phyloP scores from a whole-genome alignment of 192 early-diverging fungal genomes.

The Phlyctochytrium planicorne region DNA sequence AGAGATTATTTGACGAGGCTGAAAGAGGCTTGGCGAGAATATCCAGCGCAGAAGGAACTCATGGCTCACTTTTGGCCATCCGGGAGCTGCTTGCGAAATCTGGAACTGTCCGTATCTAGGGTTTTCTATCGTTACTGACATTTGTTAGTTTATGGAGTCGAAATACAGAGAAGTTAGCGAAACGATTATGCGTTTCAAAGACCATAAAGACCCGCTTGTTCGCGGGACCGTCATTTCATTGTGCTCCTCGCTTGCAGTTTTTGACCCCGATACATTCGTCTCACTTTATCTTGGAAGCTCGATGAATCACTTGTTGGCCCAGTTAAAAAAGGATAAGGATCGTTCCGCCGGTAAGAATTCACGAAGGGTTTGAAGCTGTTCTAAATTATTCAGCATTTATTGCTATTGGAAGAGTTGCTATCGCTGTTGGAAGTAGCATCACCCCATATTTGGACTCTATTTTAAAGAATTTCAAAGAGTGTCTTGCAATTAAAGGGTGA shows the following conservation, averaged over 20 bases:
- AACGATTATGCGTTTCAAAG: slow-evolving; percentile 72
- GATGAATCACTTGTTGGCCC: slow-evolving; percentile 70
- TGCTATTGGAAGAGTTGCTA: slow-evolving; percentile 83
- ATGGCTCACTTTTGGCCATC: slow-evolving; percentile 80
- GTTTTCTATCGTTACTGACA: slow-evolving; percentile 1
- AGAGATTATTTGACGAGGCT: slow-evolving; percentile 80
- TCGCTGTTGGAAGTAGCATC: slow-evolving; percentile 75
- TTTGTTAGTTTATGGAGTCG: slow-evolving; percentile 76
- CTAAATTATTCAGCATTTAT: slow-evolving; percentile 61
- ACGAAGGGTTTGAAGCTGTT: neutral
- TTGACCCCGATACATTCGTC: slow-evolving; percentile 70
- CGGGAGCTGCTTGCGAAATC: slow-evolving; percentile 78
- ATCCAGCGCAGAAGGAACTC: slow-evolving; percentile 75
- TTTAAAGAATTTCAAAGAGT: slow-evolving; percentile 73
- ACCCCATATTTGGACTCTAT: slow-evolving; percentile 78
- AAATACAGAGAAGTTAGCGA: slow-evolving; percentile 76
- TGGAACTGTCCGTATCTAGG: slow-evolving; percentile 57
- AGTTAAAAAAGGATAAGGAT: slow-evolving; percentile 72
- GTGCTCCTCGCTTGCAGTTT: slow-evolving; percentile 80
- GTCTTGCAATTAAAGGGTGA: slow-evolving; percentile 68
- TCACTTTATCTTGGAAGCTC: slow-evolving; percentile 64
- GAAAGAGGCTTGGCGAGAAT: slow-evolving; percentile 62
- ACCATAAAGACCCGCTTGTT: slow-evolving; percentile 76
- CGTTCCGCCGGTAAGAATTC: slow-evolving; percentile 45
- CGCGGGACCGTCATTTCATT: slow-evolving; percentile 78